A percentile compares a stretch with the other conserved stretches of the same genome.
phyloP scores from a whole-genome alignment of 148 eudicot genomes.

The Rheum nobile region DNA sequence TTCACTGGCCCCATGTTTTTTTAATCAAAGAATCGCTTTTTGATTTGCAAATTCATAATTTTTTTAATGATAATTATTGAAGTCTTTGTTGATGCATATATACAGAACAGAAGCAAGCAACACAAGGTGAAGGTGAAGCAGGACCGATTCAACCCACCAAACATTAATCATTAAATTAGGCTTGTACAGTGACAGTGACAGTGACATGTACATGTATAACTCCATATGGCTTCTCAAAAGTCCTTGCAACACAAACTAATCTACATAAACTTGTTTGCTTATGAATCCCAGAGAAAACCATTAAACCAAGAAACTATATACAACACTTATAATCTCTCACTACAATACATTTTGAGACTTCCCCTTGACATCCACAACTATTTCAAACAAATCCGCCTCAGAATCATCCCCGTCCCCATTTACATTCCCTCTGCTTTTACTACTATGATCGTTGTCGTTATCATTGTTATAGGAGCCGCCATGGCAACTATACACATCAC shows the following conservation, averaged over 20 bases:
- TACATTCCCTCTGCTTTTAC: background rate
- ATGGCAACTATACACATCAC: background rate
- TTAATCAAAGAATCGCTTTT: too few species aligned
- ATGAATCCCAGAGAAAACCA: background rate
- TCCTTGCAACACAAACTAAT: too few species aligned
- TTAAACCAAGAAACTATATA: background rate
- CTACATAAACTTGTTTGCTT: background rate
- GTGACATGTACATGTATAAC: too few species aligned
- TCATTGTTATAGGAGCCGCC: background rate
- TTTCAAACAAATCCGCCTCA: constrained; percentile 80
- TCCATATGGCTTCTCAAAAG: too few species aligned
- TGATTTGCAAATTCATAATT: too few species aligned
- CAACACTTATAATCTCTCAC: background rate
- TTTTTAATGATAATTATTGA: too few species aligned
- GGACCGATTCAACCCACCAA: too few species aligned
- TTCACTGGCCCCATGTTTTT: too few species aligned
- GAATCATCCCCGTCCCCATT: constrained; percentile 33
- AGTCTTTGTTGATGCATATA: too few species aligned
- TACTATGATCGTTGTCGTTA: background rate
- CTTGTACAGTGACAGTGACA: background rate
- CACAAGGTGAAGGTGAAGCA: too few species aligned
- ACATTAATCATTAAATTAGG: background rate
- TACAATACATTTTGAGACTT: constrained; percentile 12
- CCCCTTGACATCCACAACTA: constrained; percentile 39
- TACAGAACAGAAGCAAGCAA: too few species aligned